These are phyloP conservation scores for Pseudopithomyces maydicus DNA, from an alignment of 2,329 filamentous ascomycete species.

Conservation along the genomic window DNA sequence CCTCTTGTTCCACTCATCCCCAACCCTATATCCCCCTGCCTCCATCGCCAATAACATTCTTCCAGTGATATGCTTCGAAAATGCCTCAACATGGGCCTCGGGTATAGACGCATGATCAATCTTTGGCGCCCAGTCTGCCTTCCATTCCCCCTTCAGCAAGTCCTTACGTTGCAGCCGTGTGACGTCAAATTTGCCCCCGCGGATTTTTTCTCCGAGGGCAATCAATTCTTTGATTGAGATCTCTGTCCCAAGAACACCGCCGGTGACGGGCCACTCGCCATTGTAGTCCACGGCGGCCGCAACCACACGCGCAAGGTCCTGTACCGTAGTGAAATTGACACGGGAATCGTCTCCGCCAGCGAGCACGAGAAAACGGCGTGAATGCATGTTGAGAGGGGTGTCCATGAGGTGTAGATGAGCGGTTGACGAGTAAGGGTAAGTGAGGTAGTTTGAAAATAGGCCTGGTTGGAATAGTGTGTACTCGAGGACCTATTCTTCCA, in stretches of 20 bases:
- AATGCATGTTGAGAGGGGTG: slow-evolving; percentile 20
- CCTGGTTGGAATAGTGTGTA: slow-evolving; percentile 61
- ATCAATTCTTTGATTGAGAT: slow-evolving; percentile 14
- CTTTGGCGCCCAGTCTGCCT: slow-evolving; percentile 47
- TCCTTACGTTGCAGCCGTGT: slow-evolving; percentile 52
- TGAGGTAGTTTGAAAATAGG: slow-evolving; percentile 59
- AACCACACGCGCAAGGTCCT: slow-evolving; percentile 23
- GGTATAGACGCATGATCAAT: slow-evolving; percentile 34
- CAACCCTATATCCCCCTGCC: slow-evolving; percentile 47
- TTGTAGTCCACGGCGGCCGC: slow-evolving; percentile 22
- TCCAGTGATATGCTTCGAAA: slow-evolving; percentile 44
- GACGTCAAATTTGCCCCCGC: slow-evolving; percentile 49
- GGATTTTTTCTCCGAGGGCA: slow-evolving; percentile 19
- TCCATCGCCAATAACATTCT: slow-evolving; percentile 46
- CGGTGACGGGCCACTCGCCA: slow-evolving; percentile 25
- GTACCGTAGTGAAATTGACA: slow-evolving; percentile 21
- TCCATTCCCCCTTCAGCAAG: slow-evolving; percentile 48
- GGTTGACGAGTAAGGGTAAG: slow-evolving; percentile 51
- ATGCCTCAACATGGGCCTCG: slow-evolving; percentile 35
- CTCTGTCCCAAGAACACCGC: slow-evolving; percentile 19
- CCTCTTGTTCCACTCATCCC: slow-evolving; percentile 51
- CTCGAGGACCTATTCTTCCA: slow-evolving; percentile 55
- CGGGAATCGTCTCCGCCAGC: slow-evolving; percentile 42
- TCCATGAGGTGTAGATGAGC: slow-evolving; percentile 52
- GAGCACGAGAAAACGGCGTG: slow-evolving; percentile 16